Evolutionary conservation across 2,329 filamentous ascomycete genomes (phyloP), one percentile per base, ranked within the genome.

Genomic region (Akanthomyces dipterigenus): DNA sequence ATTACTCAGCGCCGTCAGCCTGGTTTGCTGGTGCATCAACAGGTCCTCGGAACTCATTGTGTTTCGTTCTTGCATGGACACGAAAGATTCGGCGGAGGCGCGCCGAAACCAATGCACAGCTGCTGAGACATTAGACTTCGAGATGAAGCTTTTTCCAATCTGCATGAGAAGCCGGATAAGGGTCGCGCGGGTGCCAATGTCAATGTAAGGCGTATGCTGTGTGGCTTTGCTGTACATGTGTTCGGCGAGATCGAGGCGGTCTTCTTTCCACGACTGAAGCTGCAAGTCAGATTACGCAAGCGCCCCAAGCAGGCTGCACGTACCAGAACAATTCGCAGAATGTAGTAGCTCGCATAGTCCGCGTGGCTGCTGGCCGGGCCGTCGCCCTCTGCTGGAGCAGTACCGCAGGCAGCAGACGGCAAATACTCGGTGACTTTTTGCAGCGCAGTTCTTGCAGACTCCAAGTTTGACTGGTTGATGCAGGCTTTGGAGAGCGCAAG

Each of bases 201-300:
- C 50, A 20, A 54, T 22, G 49, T 38, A 28, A 5, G 50, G 20
- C 1, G 34, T 48, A 20, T 62, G 49, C 26, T 54, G 54, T n/a
- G 42, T 51, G 11, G 84, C 73, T 67, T 89, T 89, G 40, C 73
- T 73, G 71, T 88, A 93, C 79, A 95, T 85, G 71, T 91, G 85
- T 60, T 96, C 90, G 31, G 90, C 90, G 53, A 92, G 82, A 62
- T 93, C 89, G 16, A 89, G 78, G 45, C 88, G 83, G 45, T 84
- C 80, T 69, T 92, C 87, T 67, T 86, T 85, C 86, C 88, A 96
- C 34, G 87, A 83, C 90, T 93, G 55, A 26, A 2, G 24, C 3
- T 8, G 7, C 38, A 2, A 51, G 45, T 6, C 1, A 31, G 18
- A 31, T 11, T 3, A 6, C 4, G 0, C 11, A 7, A 5, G n/a